Base-by-base conservation (phyloP, 192 early-diverging fungal genomes). In the Umbelopsis sp. region DNA sequence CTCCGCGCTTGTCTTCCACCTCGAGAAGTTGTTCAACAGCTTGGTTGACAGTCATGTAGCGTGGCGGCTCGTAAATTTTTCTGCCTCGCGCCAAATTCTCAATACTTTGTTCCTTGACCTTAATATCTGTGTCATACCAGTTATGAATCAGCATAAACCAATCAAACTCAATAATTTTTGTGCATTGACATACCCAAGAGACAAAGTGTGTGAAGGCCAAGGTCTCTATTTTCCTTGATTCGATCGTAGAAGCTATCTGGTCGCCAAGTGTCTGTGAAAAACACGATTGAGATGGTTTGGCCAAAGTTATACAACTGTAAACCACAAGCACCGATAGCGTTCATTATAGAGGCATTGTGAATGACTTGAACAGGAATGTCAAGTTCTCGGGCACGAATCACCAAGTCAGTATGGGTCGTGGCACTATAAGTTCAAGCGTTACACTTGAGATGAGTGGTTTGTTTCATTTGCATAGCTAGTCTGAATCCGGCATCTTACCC, bases 331-430 rank as follows among this genome's bases (percentile, higher is more conserved):
- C 97, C 96, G 41, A 97, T 86, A 10, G 96, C 97, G 80, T 98
- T 99, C 95, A 99, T 96, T 82, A 99, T 97, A 53, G 95, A 97
- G n/a, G 97, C 95, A 78, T 99, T 99, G 82, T 99, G 97, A 72
- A 99, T 98, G 16, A 90, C 88, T 37, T 90, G 83, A n/a, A 96
- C 93, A 18, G 88, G 86, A 74, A 99, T 94, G 35, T 78, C 74
- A 46, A 91, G 88, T 71, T 98, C 94, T 53, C 89, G 89, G 1
- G 97, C 97, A 11, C 97, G 93, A 68, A 97, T 86, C 12, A 99
- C 92, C 13, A 99, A 87, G 77, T 99, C 97, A 0, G 94, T 93
- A 80, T 99, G 97, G 2, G 97, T 99, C 9, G 97, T 99, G 20
- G 97, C 97, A 18, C 96, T 55, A 20, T 20, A n/a, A 41, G 23